Conservation (phyloP, 2,329 filamentous ascomycete species). For the Coniella lustricola region DNA sequence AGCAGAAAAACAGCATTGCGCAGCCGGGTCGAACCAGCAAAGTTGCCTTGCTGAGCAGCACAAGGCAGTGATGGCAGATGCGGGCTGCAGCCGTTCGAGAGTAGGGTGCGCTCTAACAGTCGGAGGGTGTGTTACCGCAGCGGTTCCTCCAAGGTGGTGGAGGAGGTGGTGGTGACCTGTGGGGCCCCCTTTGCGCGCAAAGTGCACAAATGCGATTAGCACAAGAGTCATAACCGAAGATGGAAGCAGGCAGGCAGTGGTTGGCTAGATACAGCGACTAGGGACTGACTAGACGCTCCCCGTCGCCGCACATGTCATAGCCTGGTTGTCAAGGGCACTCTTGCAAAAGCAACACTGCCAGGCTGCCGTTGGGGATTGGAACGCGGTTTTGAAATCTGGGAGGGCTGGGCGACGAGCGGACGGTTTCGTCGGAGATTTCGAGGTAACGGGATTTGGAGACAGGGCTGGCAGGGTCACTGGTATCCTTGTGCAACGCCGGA, state of each 20-base stretch:
- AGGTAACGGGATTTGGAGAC: neutral
- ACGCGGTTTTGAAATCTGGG: too few relatives aligned
- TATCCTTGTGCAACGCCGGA: neutral
- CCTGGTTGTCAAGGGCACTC: neutral
- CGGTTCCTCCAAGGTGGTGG: neutral
- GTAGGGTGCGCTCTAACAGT: constrained; percentile 2
- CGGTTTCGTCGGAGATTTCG: too few relatives aligned
- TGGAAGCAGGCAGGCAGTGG: too few relatives aligned
- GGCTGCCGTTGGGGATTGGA: neutral
- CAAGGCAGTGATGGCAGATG: constrained; percentile 10
- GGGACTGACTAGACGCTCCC: too few relatives aligned
- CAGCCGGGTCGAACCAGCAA: too few relatives aligned
- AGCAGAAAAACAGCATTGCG: constrained; percentile 8
- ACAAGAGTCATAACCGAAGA: too few relatives aligned
- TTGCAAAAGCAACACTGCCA: neutral
- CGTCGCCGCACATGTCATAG: neutral
- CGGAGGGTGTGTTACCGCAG: too few relatives aligned
- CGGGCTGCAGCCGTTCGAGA: neutral
- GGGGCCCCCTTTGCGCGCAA: neutral
- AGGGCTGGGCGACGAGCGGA: neutral
- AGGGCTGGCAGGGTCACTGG: constrained; percentile 2
- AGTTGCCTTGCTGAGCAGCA: constrained; percentile 10
- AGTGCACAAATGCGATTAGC: too few relatives aligned
- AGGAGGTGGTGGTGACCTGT: constrained; percentile 7
- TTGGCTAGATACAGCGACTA: neutral